Evolutionary conservation across 106 monocot species (phyloP).

Genomic region (Acorus calamus): DNA sequence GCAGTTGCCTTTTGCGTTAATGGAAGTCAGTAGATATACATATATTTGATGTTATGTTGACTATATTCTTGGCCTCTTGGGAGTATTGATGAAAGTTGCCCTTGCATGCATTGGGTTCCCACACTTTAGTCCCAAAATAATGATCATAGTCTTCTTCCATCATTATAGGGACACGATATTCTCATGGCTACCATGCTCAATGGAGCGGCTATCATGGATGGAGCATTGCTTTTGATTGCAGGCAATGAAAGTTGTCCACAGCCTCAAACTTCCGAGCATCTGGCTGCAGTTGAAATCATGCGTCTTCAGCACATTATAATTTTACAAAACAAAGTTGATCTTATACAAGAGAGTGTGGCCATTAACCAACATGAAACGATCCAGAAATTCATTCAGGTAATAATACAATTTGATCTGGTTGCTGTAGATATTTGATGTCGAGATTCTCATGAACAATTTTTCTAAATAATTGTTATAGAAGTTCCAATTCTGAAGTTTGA

Average conservation of each 20-base stretch:
- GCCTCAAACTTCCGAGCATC: conserved; percentile 94
- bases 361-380: conserved; percentile 95
- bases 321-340: conserved; percentile 93
- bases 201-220: conserved; percentile 99
- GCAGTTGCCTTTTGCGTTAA: too few relatives aligned
- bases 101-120: too few relatives aligned
- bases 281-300: conserved; percentile 98
- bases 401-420: not conserved
- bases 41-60: too few relatives aligned
- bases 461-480: not conserved
- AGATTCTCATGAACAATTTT: not conserved
- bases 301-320: conserved; percentile 80
- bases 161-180: conserved; percentile 83
- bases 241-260: conserved; percentile 96
- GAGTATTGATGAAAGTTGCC: too few relatives aligned
- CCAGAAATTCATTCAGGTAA: conserved; percentile 80
- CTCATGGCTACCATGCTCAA: conserved; percentile 99
- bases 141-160: not conserved
- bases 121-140: not conserved
- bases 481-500: not conserved
- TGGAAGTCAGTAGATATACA: too few relatives aligned
- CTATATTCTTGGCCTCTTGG: too few relatives aligned
- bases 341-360: conserved; percentile 91
- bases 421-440: not conserved
- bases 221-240: conserved; percentile 87